Conservation (phyloP, 2,329 filamentous ascomycete species). For the Zelopaecilomyces penicillatus region DNA sequence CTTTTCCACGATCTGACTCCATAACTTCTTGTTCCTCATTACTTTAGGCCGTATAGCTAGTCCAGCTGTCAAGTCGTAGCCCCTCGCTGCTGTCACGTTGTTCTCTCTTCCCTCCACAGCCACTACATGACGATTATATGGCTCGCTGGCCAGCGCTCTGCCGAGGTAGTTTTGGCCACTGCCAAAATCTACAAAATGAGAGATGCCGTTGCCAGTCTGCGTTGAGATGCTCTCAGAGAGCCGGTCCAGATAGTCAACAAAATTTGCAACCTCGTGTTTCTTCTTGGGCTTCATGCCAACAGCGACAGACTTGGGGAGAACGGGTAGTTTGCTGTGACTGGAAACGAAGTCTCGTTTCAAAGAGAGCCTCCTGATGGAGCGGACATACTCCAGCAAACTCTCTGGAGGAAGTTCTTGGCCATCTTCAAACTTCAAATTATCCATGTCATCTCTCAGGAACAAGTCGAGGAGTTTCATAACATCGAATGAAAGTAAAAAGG, state of each 20-base stretch:
- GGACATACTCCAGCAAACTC: constrained; percentile 64
- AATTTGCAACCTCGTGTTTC: constrained; percentile 83
- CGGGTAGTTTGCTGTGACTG: constrained; percentile 37
- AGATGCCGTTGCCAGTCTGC: constrained; percentile 52
- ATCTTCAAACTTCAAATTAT: constrained; percentile 19
- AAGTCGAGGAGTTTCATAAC: constrained; percentile 73
- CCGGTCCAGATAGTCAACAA: constrained; percentile 71
- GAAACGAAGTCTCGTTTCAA: constrained; percentile 54
- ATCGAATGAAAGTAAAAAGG: constrained; percentile 63
- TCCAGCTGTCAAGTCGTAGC: constrained; percentile 75
- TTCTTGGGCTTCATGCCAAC: constrained; percentile 97
- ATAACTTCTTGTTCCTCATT: constrained; percentile 78
- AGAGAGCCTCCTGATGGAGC: constrained; percentile 59
- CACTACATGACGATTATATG: constrained; percentile 79
- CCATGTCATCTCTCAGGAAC: constrained; percentile 68
- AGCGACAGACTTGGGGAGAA: constrained; percentile 61
- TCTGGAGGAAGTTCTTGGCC: constrained; percentile 36
- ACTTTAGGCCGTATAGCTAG: constrained; percentile 64
- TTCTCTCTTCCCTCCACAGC: constrained; percentile 82
- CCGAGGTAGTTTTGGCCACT: constrained; percentile 96
- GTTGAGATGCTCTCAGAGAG: constrained; percentile 50
- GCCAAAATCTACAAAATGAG: constrained; percentile 91
- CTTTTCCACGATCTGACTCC: constrained; percentile 41
- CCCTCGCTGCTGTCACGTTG: constrained; percentile 78
- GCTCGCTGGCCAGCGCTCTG: constrained; percentile 71